phyloP scores from a whole-genome alignment of 345 rosid genomes.

The Nasturtium officinale region DNA sequence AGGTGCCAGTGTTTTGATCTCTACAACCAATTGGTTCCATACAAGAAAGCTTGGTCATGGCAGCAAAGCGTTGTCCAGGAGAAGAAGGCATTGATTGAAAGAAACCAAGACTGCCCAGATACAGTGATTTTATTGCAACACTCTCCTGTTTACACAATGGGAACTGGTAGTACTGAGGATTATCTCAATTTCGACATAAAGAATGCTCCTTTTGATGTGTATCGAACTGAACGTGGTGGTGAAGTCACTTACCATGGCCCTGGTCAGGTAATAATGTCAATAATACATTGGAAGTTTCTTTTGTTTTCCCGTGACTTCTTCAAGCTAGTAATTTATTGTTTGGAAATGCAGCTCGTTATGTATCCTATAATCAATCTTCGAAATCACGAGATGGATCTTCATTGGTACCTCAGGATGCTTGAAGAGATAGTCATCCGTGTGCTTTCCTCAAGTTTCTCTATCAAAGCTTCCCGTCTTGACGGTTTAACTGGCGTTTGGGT shows the following conservation, averaged over 20 bases:
- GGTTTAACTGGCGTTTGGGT: slow-evolving; percentile 94
- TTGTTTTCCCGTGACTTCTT: slow-evolving; percentile 5
- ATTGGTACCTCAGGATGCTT: slow-evolving; percentile 91
- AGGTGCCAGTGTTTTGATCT: slow-evolving; percentile 78
- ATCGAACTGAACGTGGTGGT: slow-evolving; percentile 85
- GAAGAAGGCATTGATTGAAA: slow-evolving; percentile 60
- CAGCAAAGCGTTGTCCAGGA: slow-evolving; percentile 58
- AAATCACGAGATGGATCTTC: slow-evolving; percentile 92
- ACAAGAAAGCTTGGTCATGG: slow-evolving; percentile 77
- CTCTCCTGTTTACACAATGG: slow-evolving; percentile 76
- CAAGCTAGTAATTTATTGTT: background rate
- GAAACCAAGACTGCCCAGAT: slow-evolving; percentile 63
- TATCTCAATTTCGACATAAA: slow-evolving; percentile 61
- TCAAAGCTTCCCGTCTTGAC: slow-evolving; percentile 69
- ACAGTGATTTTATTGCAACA: slow-evolving; percentile 72
- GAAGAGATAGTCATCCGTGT: slow-evolving; percentile 83
- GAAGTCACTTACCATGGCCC: slow-evolving; percentile 95
- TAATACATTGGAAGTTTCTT: slow-evolving; percentile 23
- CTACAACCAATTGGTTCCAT: slow-evolving; percentile 62
- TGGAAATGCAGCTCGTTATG: slow-evolving; percentile 69
- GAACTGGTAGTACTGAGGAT: slow-evolving; percentile 59
- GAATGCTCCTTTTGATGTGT: slow-evolving; percentile 70
- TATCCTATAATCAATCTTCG: slow-evolving; percentile 84
- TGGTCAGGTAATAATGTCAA: slow-evolving; percentile 66
- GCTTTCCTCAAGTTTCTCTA: slow-evolving; percentile 64